phyloP scores from a whole-genome alignment of 352 stramenopile genomes.

The Elongisporangium prolatum region DNA sequence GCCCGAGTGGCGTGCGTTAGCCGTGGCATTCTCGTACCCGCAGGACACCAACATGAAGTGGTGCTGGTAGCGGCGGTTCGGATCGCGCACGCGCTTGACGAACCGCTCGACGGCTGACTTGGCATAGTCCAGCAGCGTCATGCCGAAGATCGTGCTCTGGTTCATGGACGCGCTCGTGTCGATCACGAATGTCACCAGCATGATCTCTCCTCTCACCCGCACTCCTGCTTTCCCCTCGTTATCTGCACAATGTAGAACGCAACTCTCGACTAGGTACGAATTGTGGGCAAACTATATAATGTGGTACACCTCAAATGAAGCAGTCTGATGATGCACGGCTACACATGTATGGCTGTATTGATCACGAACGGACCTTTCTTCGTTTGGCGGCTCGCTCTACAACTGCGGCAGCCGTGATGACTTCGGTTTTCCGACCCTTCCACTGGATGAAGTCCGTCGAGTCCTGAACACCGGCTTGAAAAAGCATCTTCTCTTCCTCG shows the following conservation, averaged over 20 bases:
- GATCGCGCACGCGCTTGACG: constrained; percentile 81
- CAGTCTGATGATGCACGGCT: too few relatives aligned
- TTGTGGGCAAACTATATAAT: not conserved
- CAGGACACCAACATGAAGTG: constrained; percentile 89
- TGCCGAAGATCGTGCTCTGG: constrained; percentile 83
- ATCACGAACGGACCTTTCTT: constrained; percentile 33
- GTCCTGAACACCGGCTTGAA: constrained; percentile 55
- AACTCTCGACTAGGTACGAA: not conserved
- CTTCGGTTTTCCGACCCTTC: constrained; percentile 69
- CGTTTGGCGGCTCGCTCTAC: constrained; percentile 61
- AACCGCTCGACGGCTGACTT: constrained; percentile 88
- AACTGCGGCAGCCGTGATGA: constrained; percentile 49
- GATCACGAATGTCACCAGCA: constrained; percentile 89
- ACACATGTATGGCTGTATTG: not conserved
- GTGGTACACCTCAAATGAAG: not conserved
- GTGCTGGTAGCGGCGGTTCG: constrained; percentile 78
- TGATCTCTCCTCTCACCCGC: constrained; percentile 10
- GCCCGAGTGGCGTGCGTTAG: constrained; percentile 13
- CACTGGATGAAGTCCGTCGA: constrained; percentile 72
- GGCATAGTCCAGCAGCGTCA: constrained; percentile 87
- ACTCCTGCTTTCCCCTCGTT: not conserved
- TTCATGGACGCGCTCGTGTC: constrained; percentile 90
- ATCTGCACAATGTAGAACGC: not conserved
- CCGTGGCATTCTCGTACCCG: constrained; percentile 30
- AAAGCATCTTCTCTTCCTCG: constrained; percentile 65